Percentiles rank a stretch among this genome's conserved stretches.
These are phyloP conservation scores for Insectozyma bohioensis DNA, from an alignment of 1,139 yeast genomes.

Conservation along the genomic window DNA sequence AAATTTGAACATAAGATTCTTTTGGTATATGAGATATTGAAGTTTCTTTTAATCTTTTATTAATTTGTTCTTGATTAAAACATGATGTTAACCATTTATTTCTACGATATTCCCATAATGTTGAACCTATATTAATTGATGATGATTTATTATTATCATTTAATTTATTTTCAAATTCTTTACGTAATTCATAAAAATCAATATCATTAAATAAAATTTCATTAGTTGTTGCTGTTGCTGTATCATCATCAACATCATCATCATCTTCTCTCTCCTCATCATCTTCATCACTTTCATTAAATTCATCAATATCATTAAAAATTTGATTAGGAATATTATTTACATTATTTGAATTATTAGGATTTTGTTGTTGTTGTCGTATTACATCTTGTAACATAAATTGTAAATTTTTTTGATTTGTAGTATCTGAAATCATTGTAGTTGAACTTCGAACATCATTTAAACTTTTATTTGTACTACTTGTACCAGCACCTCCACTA, in stretches of 20 bases:
- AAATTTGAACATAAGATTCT: constrained; percentile 56
- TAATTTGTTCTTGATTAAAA: constrained; percentile 15
- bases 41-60: constrained; percentile 21
- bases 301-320: constrained; percentile 10
- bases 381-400: constrained; percentile 26
- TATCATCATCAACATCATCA: constrained; percentile 16
- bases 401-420: constrained; percentile 3
- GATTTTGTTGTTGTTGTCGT: constrained; percentile 18
- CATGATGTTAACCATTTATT: constrained; percentile 49
- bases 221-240: constrained; percentile 13
- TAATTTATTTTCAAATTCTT: constrained; percentile 21
- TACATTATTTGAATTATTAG: no score
- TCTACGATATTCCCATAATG: constrained; percentile 62
- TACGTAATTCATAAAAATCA: constrained; percentile 28
- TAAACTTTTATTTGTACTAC: constrained; percentile 7
- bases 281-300: constrained; percentile 16
- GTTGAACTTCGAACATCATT: constrained; percentile 7
- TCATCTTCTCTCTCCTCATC: constrained; percentile 15
- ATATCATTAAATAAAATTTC: constrained; percentile 24
- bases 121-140: constrained; percentile 44
- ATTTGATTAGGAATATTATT: no score
- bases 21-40: constrained; percentile 39
- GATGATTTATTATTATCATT: constrained; percentile 1
- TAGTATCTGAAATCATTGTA: constrained; percentile 5
- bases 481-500: background rate